A percentile compares a stretch with the other conserved stretches of the same genome.
phyloP scores from a whole-genome alignment of 2,329 filamentous ascomycete genomes.

The Colletotrichum destructivum region DNA sequence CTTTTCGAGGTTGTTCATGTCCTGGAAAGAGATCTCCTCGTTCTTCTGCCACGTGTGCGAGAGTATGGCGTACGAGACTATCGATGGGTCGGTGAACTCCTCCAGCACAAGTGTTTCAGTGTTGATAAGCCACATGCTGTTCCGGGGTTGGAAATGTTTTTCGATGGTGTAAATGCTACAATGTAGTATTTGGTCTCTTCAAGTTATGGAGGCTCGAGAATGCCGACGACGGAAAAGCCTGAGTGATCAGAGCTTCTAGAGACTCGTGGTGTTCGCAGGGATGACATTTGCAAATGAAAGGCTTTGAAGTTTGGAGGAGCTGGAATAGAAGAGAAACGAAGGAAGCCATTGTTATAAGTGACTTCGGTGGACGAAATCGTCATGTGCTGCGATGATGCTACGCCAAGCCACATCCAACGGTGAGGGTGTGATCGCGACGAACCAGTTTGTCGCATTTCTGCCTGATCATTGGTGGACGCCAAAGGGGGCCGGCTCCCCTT shows the following conservation, averaged over 20 bases:
- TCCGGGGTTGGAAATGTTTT: background rate
- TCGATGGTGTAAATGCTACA: no score
- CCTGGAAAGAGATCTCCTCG: slow-evolving; percentile 46
- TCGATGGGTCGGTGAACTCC: slow-evolving; percentile 42
- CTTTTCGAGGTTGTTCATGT: slow-evolving; percentile 18
- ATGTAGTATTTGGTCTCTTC: no score
- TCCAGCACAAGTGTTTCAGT: slow-evolving; percentile 35
- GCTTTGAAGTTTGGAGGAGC: no score
- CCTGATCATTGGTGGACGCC: background rate
- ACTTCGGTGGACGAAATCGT: no score
- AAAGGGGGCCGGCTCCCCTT: background rate
- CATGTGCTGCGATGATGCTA: background rate
- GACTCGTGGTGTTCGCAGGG: no score
- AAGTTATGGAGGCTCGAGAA: no score
- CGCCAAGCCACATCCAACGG: background rate
- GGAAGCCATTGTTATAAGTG: background rate
- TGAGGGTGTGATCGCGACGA: background rate
- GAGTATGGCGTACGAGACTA: slow-evolving; percentile 46
- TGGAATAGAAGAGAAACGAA: no score
- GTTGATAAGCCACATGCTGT: slow-evolving; percentile 44
- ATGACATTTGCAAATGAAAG: no score
- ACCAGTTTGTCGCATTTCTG: background rate
- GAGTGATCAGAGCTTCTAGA: no score
- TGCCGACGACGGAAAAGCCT: no score
- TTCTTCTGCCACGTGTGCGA: slow-evolving; percentile 48